Evolutionary conservation across 352 stramenopile species (phyloP), one percentile per base, ranked within the genome.

Genomic region (Globisporangium canariense): DNA sequence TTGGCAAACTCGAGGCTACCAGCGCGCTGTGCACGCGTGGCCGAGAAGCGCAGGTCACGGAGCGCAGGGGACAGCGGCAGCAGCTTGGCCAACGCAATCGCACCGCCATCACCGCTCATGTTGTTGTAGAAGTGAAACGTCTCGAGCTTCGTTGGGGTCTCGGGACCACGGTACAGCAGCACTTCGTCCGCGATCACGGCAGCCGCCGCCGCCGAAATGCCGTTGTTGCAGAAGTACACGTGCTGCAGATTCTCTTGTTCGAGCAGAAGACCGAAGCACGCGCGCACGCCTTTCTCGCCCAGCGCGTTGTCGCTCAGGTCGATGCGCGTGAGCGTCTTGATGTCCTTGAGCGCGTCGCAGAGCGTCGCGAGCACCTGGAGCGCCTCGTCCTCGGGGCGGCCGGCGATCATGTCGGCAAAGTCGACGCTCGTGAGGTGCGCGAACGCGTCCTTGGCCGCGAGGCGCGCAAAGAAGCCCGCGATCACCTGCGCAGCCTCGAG

Each of bases 121-220:
- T 98, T 99, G 76, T 98, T 98, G 83, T 97, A 98, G 60, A 98
- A 98, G 74, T 99, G 93, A 69, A 99, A 92, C 32, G 76, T 95
- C 62, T 94, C 76, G 63, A 98, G 86, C 71, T 90, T 91, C 32
- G 89, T 96, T 3, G 85, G 83, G 8, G 68, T 74, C 62, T 87
- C 78, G 0, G 59, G 57, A 25, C 81, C 83, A 22, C 83, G 77
- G 73, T 92, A 95, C 22, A 95, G 74, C 58, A 97, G 77, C 60
- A 98, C 87, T 58, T 96, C 87, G 43, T 94, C 76, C 10, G 93
- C 82, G 49, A 97, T 89, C 43, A 96, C 84, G 45, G 79, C 89
- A 18, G 94, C 95, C 8, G 90, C 89, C 2, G 88, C 88, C 7
- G 86, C 86, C 34, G 87, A 97, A 68, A 99, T 91, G 45, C 95